Evolutionary conservation across 257 asterid species (phyloP).

Genomic region (Solanum lycopersicoides): DNA sequence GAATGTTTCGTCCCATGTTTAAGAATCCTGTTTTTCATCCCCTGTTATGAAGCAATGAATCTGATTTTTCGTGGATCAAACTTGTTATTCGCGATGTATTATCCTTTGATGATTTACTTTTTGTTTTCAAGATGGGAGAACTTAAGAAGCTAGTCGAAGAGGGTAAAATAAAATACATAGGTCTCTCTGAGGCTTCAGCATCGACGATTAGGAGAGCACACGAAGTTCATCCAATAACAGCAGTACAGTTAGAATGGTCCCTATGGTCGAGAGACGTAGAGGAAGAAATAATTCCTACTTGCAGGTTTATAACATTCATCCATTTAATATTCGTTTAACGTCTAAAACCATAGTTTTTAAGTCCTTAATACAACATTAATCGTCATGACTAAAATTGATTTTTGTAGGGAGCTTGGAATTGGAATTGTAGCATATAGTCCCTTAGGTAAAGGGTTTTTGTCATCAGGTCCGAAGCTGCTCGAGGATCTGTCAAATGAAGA

Average conservation of each 20-base stretch:
- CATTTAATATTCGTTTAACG: background rate
- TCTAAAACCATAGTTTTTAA: background rate
- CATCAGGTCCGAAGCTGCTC: conserved; percentile 25
- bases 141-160: conserved; percentile 15
- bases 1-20: background rate
- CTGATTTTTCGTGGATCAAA: too few relatives aligned
- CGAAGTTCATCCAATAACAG: conserved; percentile 22
- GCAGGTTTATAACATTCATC: conserved; percentile 7
- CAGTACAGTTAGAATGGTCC: conserved; percentile 23
- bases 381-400: background rate
- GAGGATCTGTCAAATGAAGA: conserved; percentile 23
- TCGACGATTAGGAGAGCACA: conserved; percentile 26
- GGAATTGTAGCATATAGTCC: conserved; percentile 51
- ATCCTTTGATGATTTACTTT: background rate
- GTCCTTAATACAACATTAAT: background rate
- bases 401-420: conserved; percentile 42
- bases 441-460: conserved; percentile 44
- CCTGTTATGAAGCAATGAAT: background rate
- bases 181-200: conserved; percentile 19
- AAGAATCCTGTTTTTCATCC: background rate
- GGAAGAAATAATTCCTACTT: conserved; percentile 21
- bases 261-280: conserved; percentile 18
- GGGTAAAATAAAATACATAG: conserved; percentile 15
- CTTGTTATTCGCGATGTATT: background rate
- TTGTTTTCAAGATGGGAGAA: background rate